Conservation (phyloP, 192 early-diverging fungal species). For the Lunasporangiospora selenospora region DNA sequence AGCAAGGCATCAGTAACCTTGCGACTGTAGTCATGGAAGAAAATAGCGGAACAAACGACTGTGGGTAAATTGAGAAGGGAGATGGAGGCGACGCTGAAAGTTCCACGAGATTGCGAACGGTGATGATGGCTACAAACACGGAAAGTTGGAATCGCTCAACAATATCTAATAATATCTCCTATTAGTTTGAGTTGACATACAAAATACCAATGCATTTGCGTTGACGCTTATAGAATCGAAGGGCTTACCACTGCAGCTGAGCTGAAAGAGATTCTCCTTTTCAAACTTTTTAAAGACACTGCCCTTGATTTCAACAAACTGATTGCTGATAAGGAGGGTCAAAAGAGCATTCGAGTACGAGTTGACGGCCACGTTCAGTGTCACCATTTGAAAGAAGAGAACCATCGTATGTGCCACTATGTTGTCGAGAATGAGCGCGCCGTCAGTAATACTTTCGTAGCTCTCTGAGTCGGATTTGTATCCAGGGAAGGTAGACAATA, state of each 20-base stretch:
- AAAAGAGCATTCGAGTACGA: slow-evolving; percentile 94
- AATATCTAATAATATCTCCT: slow-evolving; percentile 77
- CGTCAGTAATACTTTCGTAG: no score
- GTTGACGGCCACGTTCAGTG: slow-evolving; percentile 96
- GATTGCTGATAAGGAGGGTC: slow-evolving; percentile 93
- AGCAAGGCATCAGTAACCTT: slow-evolving; percentile 78
- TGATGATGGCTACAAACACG: slow-evolving; percentile 90
- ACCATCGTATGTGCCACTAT: slow-evolving; percentile 86
- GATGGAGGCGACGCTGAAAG: slow-evolving; percentile 72
- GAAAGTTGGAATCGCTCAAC: slow-evolving; percentile 95
- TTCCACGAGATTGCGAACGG: slow-evolving; percentile 89
- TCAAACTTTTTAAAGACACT: slow-evolving; percentile 98
- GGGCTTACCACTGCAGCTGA: slow-evolving; percentile 85
- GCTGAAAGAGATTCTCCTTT: slow-evolving; percentile 95
- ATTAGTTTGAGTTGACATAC: no score
- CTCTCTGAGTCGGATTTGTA: no score
- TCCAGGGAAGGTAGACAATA: no score
- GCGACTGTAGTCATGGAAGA: slow-evolving; percentile 69
- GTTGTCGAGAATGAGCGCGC: no score
- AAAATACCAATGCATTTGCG: no score
- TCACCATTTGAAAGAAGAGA: slow-evolving; percentile 95
- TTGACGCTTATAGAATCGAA: no score
- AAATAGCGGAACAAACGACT: slow-evolving; percentile 68
- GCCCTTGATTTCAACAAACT: slow-evolving; percentile 99
- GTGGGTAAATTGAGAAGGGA: slow-evolving; percentile 64